A percentile compares a stretch with the other conserved stretches of the same genome.
Conservation (phyloP, 225 moss, liverwort and hornwort genomes). For the Pleurozium schreberi region DNA sequence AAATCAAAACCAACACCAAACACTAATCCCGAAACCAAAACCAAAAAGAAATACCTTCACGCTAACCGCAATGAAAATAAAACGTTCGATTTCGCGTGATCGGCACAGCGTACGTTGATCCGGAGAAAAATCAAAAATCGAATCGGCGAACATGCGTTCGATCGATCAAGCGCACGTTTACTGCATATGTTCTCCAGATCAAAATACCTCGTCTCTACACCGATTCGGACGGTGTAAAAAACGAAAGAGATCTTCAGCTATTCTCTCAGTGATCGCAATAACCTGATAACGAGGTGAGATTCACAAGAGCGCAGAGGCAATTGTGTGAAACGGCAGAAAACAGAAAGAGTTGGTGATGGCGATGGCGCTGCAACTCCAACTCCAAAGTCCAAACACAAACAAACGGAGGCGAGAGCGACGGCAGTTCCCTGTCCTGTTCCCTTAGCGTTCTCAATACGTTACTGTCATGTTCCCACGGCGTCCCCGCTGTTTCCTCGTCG, state of each 20-base stretch:
- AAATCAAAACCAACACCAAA: not conserved
- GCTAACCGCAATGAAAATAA: not conserved
- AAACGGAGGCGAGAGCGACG: not conserved
- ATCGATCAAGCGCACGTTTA: not conserved
- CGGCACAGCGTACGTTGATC: not conserved
- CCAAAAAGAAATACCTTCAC: not conserved
- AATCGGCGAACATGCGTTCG: not conserved
- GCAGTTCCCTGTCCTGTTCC: not conserved
- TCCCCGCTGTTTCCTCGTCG: not conserved
- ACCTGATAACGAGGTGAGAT: not conserved
- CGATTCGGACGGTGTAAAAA: not conserved
- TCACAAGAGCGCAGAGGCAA: not conserved
- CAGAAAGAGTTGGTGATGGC: not conserved
- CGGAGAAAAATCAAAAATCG: not conserved
- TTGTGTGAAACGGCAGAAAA: not conserved
- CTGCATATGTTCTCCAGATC: not conserved
- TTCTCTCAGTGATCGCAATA: not conserved
- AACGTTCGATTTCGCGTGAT: not conserved
- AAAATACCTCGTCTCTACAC: not conserved
- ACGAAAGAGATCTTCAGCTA: not conserved
- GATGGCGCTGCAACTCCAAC: not conserved
- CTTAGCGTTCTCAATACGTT: not conserved
- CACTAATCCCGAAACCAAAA: not conserved
- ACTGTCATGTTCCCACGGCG: not conserved
- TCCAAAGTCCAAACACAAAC: not conserved